These are phyloP conservation scores for Rhodotorula glutinis DNA, from an alignment of 1,284 basidiomycete genomes.

Conservation along the genomic window DNA sequence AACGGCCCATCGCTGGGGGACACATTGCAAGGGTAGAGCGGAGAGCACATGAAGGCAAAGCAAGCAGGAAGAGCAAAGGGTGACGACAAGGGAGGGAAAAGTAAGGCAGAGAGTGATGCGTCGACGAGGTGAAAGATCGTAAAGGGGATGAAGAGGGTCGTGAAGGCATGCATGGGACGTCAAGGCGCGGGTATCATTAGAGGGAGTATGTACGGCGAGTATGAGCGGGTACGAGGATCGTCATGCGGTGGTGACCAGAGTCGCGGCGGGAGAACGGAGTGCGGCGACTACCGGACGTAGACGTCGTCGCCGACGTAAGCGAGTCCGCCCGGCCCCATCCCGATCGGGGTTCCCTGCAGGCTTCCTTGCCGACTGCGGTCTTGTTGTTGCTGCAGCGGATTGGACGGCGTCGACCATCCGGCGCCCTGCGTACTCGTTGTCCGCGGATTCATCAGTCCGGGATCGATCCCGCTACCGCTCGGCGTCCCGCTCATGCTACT, in stretches of 20 bases:
- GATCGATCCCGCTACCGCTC: background rate
- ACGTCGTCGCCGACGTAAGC: conserved; percentile 1
- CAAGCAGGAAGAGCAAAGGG: too few relatives aligned
- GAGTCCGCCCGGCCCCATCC: background rate
- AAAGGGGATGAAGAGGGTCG: too few relatives aligned
- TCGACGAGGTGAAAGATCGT: too few relatives aligned
- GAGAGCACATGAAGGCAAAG: too few relatives aligned
- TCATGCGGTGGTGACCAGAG: too few relatives aligned
- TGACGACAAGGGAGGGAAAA: too few relatives aligned
- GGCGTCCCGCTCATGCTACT: background rate
- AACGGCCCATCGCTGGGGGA: too few relatives aligned
- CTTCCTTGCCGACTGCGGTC: background rate
- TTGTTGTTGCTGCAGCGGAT: background rate
- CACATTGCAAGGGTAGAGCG: too few relatives aligned
- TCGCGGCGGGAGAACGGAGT: too few relatives aligned
- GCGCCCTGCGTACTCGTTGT: background rate
- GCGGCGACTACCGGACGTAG: conserved; percentile 1
- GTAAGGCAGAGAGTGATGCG: too few relatives aligned
- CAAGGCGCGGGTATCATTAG: background rate
- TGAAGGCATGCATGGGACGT: background rate
- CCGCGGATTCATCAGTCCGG: background rate
- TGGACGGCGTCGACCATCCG: conserved; percentile 17
- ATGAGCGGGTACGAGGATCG: too few relatives aligned
- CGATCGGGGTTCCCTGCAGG: conserved; percentile 10
- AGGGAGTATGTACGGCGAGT: too few relatives aligned